Conservation (phyloP, 1,139 yeast species). For the Kurtzmaniella natalensis region DNA sequence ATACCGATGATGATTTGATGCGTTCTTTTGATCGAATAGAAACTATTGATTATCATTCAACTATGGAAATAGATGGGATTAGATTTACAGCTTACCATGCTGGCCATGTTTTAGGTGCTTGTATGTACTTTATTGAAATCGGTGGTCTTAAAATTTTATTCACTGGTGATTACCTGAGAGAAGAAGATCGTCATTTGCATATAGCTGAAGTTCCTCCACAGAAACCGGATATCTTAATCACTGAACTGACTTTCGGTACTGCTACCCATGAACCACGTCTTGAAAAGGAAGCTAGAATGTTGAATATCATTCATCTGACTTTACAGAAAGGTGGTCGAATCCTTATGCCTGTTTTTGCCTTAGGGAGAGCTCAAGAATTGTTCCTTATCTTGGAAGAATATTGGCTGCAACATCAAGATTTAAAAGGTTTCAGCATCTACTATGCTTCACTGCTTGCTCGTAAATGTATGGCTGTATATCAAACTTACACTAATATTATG, state of each 20-base stretch:
- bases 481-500: conserved; percentile 96
- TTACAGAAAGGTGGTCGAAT: conserved; percentile 88
- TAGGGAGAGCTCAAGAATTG: conserved; percentile 95
- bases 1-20: conserved; percentile 86
- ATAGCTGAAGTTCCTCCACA: conserved; percentile 92
- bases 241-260: conserved; percentile 96
- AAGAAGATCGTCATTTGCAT: conserved; percentile 90
- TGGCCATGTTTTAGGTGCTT: conserved; percentile 98
- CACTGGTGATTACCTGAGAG: conserved; percentile 96
- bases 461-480: conserved; percentile 96
- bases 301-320: conserved; percentile 80
- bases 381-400: conserved; percentile 87
- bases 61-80: conserved; percentile 89
- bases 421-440: conserved; percentile 77
- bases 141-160: conserved; percentile 87
- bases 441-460: conserved; percentile 93
- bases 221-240: conserved; percentile 84
- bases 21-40: conserved; percentile 88
- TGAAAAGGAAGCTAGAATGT: conserved; percentile 78
- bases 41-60: conserved; percentile 92
- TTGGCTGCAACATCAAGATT: conserved; percentile 81
- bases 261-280: conserved; percentile 91
- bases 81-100: conserved; percentile 98
- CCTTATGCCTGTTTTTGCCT: conserved; percentile 88
- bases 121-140: conserved; percentile 93